phyloP scores from a whole-genome alignment of 2,329 filamentous ascomycete species.

The Fusarium sp. region DNA sequence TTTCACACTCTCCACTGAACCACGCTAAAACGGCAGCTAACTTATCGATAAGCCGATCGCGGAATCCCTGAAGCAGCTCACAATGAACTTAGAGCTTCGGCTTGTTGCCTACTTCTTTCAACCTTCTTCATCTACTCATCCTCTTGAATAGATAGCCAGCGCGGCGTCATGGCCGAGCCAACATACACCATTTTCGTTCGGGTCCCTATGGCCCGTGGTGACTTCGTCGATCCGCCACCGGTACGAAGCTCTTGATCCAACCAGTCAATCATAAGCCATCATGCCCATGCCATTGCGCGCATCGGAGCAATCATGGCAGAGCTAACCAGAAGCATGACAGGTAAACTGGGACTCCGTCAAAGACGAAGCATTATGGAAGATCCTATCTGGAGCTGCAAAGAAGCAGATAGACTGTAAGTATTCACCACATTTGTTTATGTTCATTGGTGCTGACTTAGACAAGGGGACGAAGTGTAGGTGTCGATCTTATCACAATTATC shows the following conservation, averaged over 20 bases:
- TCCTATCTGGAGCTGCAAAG: slow-evolving; percentile 83
- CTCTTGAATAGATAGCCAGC: slow-evolving; percentile 31
- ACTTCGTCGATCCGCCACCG: slow-evolving; percentile 89
- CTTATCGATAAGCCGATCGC: slow-evolving; percentile 39
- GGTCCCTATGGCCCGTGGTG: slow-evolving; percentile 85
- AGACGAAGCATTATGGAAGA: slow-evolving; percentile 89
- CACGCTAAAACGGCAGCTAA: slow-evolving; percentile 29
- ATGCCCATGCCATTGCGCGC: slow-evolving; percentile 23
- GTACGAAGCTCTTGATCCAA: slow-evolving; percentile 58
- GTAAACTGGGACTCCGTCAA: slow-evolving; percentile 89
- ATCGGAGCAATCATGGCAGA: slow-evolving; percentile 16
- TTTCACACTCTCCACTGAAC: slow-evolving; percentile 14
- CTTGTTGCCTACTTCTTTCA: slow-evolving; percentile 23
- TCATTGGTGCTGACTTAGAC: slow-evolving; percentile 29
- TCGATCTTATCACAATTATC: slow-evolving; percentile 25
- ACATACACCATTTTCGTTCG: slow-evolving; percentile 83
- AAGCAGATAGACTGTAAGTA: slow-evolving; percentile 85
- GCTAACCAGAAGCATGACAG: slow-evolving; percentile 56
- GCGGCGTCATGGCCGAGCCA: slow-evolving; percentile 57
- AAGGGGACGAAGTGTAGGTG: slow-evolving; percentile 81
- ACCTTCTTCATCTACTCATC: slow-evolving; percentile 27
- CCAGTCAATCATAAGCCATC: slow-evolving; percentile 17
- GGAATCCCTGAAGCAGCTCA: slow-evolving; percentile 33
- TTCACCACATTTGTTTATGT: not conserved
- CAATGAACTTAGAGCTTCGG: slow-evolving; percentile 28